Percentiles rank a stretch among this genome's conserved stretches.
These are phyloP conservation scores for Tetrastigma voinierianum DNA, from an alignment of 164 flowering plant genomes.

Conservation along the genomic window DNA sequence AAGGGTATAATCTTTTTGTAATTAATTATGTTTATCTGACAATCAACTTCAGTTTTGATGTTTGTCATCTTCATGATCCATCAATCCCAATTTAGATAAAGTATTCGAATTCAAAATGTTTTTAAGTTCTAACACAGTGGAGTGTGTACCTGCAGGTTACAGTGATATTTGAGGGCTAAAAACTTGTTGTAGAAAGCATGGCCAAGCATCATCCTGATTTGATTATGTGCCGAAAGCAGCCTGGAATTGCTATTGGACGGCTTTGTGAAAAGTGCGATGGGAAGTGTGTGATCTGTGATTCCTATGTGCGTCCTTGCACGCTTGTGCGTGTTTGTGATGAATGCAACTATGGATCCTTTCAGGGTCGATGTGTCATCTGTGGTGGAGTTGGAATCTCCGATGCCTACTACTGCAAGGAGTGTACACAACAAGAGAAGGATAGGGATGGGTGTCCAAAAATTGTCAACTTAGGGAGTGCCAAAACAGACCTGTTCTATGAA, in stretches of 20 bases:
- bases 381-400: constrained; percentile 93
- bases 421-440: constrained; percentile 89
- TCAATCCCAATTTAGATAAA: too few relatives aligned
- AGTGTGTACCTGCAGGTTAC: constrained; percentile 1
- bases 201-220: constrained; percentile 78
- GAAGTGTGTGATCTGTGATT: constrained; percentile 66
- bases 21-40: too few relatives aligned
- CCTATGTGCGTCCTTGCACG: constrained; percentile 75
- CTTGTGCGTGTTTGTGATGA: constrained; percentile 84
- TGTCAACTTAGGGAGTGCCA: constrained; percentile 87
- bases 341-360: constrained; percentile 93
- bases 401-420: constrained; percentile 89
- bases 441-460: constrained; percentile 86
- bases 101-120: too few relatives aligned
- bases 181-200: constrained; percentile 27
- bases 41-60: too few relatives aligned
- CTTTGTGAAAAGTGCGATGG: constrained; percentile 69
- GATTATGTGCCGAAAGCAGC: constrained; percentile 72
- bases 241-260: constrained; percentile 70
- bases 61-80: too few relatives aligned
- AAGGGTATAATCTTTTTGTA: too few relatives aligned
- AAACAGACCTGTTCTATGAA: constrained; percentile 82
- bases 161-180: not conserved
- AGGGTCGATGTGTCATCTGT: constrained; percentile 75
- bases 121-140: not conserved